These are phyloP conservation scores for Nicotiana rustica DNA, from an alignment of 305 asterid species.

Conservation along the genomic window DNA sequence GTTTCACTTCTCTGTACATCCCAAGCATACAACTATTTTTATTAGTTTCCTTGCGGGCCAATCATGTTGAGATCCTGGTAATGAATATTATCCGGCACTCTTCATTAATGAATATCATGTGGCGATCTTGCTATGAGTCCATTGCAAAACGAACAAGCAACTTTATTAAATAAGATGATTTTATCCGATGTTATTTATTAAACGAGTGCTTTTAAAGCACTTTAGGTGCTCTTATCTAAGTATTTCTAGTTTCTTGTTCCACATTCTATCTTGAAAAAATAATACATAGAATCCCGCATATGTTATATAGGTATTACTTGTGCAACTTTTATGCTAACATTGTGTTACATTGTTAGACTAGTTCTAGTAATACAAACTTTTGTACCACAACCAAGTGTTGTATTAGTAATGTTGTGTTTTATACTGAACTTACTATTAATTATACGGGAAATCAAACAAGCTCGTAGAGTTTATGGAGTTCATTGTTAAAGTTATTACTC, in stretches of 20 bases:
- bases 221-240: background rate
- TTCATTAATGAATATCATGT: background rate
- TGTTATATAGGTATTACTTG: background rate
- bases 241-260: constrained; percentile 25
- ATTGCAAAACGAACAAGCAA: background rate
- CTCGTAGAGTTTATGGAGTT: constrained; percentile 4
- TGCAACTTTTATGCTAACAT: background rate
- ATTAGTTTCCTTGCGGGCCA: constrained; percentile 4
- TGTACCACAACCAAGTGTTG: constrained; percentile 21
- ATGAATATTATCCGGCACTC: background rate
- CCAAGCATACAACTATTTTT: background rate
- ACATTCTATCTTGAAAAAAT: constrained; percentile 14
- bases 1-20: background rate
- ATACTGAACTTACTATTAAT: background rate
- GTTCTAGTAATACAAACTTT: background rate
- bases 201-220: constrained; percentile 5
- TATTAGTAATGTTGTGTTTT: background rate
- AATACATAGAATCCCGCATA: background rate
- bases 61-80: background rate
- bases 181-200: background rate
- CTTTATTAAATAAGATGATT: background rate
- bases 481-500: background rate
- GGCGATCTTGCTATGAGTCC: constrained; percentile 1
- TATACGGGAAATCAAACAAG: background rate
- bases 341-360: background rate